Base-by-base conservation (phyloP, 495 filamentous ascomycete species). In the Hypoxylon intermedium region DNA sequence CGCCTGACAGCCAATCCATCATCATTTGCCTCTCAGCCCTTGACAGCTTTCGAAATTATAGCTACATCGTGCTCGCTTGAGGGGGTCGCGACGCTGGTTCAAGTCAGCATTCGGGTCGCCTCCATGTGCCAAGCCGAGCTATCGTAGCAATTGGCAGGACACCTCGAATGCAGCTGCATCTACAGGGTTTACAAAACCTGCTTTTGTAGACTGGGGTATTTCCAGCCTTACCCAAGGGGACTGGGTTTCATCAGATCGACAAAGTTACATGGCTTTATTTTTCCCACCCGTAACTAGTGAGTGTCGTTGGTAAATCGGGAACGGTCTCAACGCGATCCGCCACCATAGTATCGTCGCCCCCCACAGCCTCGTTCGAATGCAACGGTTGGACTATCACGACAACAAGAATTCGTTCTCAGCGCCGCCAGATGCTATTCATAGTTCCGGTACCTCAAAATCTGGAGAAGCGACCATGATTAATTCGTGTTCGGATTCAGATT, bases 131-230 rank as follows among this genome's bases (percentile, higher is more conserved):
- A 66, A 66, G 57, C 15, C 42, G 4, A 51, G 38, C 50, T 44
- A 61, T 57, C 41, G 52, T 61, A 41, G 63, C 52, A 31, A 60
- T 42, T 55, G 33, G 52, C 49, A 54, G 57, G 47, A 61, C 30
- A 58, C 46, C 11, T 52, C 19, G 16, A 28, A 44, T 34, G 33
- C 28, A 40, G 41, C 42, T 57, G 53, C 42, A 62, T 57, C 41
- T 38, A 23, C 63, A 67, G 53, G 63, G 63, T 30, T 67, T 0
- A 23, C 41, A 58, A 64, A 64, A 62, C 63, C 53, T 62, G 63
- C 58, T 67, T 67, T 67, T 46, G 15, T 13, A 33, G 36, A 49
- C 53, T 43, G 53, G 47, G 58, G 36, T 53, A n/a, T 44, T 11
- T 53, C 63, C 58, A 58, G 63, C 58, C 63, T 67, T 67, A 58